Evolutionary conservation across 78 protist genomes (phyloP), one percentile per base, ranked within the genome.

Genomic region (Dictyostelium firmibasis): DNA sequence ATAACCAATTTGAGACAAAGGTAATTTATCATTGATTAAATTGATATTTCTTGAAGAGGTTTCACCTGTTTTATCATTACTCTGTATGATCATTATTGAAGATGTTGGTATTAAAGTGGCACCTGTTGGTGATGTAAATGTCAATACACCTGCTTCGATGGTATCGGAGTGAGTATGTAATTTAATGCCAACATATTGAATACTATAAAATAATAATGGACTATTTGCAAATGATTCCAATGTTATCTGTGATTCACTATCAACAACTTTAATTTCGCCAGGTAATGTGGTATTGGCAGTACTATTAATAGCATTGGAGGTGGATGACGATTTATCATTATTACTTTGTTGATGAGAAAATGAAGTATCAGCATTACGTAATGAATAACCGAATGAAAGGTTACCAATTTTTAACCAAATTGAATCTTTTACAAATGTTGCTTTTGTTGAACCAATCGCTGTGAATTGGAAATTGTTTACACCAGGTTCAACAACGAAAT

Each of bases 351-450:
- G 62, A 50, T 50, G 62, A 50, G 62, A 50, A 9, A 50, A 50
- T 9, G 76, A 47, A 4, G 62, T 81, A 35, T 82, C 86, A 57
- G n/a, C 4, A 2, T 75, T 62, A 47, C 75, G 35, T 43, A 89
- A 81, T 18, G 86, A 41, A 13, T 81, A 79, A 10, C 88, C 94
- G 70, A 89, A 89, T 38, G 86, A 36, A 4, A 89, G 29, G 8
- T 77, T 77, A 20, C 85, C 92, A 29, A 81, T 13, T 35, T 81
- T 78, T 9, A 89, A 31, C 87, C 94, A 89, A 29, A 78, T 70
- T 4, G 94, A 89, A 23, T 89, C 94, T 36, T 89, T 89, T 2
- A 89, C 83, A 81, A 89, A 89, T 20, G 87, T 25, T 18, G 87
- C 60, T 50, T 89, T 89, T 1, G 6, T 43, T 60, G 88, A 29